Conservation (phyloP, 179 eudicot genomes). For the Amaranthus tricolor region DNA sequence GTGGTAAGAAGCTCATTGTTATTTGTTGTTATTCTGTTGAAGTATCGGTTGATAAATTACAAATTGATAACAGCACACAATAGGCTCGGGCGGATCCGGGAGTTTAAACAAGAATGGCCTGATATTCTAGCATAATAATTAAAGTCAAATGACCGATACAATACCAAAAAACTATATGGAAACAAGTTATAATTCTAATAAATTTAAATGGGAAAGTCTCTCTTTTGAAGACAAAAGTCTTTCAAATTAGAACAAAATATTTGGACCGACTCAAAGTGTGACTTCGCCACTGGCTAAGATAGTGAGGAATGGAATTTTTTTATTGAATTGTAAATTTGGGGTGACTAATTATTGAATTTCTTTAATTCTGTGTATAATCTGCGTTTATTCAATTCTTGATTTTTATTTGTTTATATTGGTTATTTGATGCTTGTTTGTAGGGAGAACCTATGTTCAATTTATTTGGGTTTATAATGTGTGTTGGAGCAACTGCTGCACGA, state of each 20-base stretch:
- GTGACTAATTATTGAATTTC: not conserved
- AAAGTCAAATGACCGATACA: too few relatives aligned
- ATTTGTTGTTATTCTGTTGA: not conserved
- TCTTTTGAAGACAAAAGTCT: too few relatives aligned
- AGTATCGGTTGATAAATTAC: not conserved
- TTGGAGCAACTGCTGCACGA: slow-evolving; percentile 47
- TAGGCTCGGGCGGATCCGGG: too few relatives aligned
- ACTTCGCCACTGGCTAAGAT: not conserved
- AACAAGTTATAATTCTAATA: too few relatives aligned
- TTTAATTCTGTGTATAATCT: not conserved
- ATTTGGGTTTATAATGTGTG: slow-evolving; percentile 44
- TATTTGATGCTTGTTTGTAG: slow-evolving; percentile 27
- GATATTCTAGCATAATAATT: not conserved
- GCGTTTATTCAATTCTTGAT: not conserved
- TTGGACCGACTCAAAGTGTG: not conserved
- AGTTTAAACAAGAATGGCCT: not conserved
- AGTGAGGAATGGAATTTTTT: not conserved
- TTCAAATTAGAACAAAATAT: too few relatives aligned
- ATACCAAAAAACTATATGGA: too few relatives aligned
- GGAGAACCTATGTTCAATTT: slow-evolving; percentile 44
- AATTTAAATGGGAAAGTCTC: too few relatives aligned
- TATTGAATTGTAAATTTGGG: not conserved
- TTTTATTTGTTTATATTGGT: slow-evolving; percentile 19
- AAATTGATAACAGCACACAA: too few relatives aligned
- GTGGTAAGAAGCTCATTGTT: too few relatives aligned